These are phyloP conservation scores for Cryphonectria naterciae DNA, from an alignment of 2,329 filamentous ascomycete genomes.

Conservation along the genomic window DNA sequence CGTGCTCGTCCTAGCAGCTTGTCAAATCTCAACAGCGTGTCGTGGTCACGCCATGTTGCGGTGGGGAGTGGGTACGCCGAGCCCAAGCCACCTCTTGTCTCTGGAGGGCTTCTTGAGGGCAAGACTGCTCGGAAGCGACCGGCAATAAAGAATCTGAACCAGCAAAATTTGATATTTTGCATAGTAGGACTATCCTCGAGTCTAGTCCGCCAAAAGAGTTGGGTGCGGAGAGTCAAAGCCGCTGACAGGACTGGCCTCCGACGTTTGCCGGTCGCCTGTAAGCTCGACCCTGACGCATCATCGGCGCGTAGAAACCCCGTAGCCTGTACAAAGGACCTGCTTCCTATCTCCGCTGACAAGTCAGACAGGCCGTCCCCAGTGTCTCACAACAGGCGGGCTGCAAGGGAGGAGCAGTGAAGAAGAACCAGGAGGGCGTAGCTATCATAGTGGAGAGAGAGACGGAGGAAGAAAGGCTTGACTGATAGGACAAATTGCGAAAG, in stretches of 20 bases:
- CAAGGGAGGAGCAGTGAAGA: neutral
- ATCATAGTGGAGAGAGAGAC: neutral
- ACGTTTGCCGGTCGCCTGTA: neutral
- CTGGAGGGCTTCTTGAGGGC: neutral
- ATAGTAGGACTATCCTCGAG: neutral
- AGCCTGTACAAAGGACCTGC: neutral
- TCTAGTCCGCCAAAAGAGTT: neutral
- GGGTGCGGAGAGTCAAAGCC: neutral
- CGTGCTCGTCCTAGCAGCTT: neutral
- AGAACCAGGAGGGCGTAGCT: neutral
- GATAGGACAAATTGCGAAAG: constrained; percentile 1
- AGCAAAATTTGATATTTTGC: neutral
- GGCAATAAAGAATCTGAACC: neutral
- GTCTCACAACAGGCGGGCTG: neutral
- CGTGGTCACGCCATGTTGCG: neutral
- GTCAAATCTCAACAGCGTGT: neutral
- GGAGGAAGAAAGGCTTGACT: neutral
- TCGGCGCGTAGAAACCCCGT: neutral
- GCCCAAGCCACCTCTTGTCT: neutral
- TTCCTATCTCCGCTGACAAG: neutral
- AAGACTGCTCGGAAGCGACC: neutral
- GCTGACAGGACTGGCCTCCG: neutral
- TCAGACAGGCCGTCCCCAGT: neutral
- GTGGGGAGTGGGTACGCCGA: neutral
- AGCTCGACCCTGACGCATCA: neutral